These are phyloP conservation scores for Cladophialophora yegresii DNA, from an alignment of 2,329 filamentous ascomycete species.

Conservation along the genomic window DNA sequence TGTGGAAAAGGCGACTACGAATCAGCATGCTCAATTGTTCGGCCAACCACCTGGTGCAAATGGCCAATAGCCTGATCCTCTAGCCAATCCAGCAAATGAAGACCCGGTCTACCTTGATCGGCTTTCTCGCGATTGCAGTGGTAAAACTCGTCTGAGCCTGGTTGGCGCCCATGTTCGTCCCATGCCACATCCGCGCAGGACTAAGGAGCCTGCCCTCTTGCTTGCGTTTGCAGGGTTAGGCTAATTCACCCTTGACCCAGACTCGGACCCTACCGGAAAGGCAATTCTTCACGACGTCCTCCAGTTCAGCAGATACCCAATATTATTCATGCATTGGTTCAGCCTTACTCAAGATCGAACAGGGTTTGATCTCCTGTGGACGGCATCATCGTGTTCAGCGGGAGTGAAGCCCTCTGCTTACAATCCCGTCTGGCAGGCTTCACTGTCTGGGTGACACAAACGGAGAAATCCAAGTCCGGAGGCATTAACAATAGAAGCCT, in stretches of 20 bases:
- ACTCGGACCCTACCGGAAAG: neutral
- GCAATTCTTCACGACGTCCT: conserved; percentile 16
- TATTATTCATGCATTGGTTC: neutral
- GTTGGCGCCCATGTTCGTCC: neutral
- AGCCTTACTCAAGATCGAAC: conserved; percentile 8
- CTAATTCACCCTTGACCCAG: conserved; percentile 6
- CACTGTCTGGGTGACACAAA: neutral
- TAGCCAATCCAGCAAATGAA: neutral
- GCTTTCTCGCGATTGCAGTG: neutral
- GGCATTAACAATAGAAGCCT: neutral
- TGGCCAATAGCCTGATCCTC: neutral
- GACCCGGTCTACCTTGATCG: neutral
- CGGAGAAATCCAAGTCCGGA: neutral
- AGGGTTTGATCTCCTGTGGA: neutral
- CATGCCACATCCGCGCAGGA: neutral
- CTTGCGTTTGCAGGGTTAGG: conserved; percentile 6
- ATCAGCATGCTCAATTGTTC: conserved; percentile 9
- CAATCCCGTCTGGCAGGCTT: neutral
- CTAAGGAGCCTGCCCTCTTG: neutral
- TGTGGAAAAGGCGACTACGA: conserved; percentile 16
- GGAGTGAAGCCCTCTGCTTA: neutral
- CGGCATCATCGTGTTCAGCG: neutral
- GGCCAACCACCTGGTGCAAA: neutral
- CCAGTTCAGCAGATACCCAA: neutral
- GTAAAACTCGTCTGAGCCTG: neutral